Evolutionary conservation across 257 asterid species (phyloP).

Genomic region (Capsicum pubescens): DNA sequence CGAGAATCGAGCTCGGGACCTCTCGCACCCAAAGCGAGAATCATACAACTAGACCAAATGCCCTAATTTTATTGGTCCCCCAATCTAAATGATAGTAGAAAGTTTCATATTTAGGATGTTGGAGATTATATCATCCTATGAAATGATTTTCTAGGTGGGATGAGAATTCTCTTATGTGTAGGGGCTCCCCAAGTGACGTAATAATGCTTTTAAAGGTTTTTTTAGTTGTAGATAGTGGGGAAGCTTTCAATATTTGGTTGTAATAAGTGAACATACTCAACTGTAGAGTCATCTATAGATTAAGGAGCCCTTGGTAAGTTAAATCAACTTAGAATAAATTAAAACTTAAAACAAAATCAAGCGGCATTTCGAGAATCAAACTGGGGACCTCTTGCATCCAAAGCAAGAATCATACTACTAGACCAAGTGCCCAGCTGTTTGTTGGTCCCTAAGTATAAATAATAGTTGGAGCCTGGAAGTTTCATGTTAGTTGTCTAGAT

Average conservation of each 20-base stretch:
- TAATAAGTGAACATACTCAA: neutral
- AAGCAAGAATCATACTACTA: constrained; percentile 89
- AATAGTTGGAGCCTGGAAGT: neutral
- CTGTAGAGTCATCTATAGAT: neutral
- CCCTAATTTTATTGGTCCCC: constrained; percentile 16
- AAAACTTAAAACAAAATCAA: neutral
- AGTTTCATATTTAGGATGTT: neutral
- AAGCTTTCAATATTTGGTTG: neutral
- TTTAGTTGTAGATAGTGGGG: neutral
- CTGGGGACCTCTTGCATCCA: constrained; percentile 74
- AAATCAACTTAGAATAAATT: neutral
- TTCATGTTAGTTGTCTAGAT: neutral
- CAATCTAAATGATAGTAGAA: neutral
- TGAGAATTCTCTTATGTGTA: neutral
- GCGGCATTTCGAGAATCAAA: constrained; percentile 91
- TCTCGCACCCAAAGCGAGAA: constrained; percentile 86
- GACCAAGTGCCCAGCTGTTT: constrained; percentile 49
- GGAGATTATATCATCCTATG: neutral
- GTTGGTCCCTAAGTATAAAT: neutral
- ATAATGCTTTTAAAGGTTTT: neutral
- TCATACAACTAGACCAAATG: constrained; percentile 94
- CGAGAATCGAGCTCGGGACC: constrained; percentile 81
- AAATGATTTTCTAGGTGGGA: neutral
- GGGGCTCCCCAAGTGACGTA: constrained; percentile 11
- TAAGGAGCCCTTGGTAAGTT: neutral